Conservation (phyloP, 2,329 filamentous ascomycete genomes). For the Lecanicillium sp. region DNA sequence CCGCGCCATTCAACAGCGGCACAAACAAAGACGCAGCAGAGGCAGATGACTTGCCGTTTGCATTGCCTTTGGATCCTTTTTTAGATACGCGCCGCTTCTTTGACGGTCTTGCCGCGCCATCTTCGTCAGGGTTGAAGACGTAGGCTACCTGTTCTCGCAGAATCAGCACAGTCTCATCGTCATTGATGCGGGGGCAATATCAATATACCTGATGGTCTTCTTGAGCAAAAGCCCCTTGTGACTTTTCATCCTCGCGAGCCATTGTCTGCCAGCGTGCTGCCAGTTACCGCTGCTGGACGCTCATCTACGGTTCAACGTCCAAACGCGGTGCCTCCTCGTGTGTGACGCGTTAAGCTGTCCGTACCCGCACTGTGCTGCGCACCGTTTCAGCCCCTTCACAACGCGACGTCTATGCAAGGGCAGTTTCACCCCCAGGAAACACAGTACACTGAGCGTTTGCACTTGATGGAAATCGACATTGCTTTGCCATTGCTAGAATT, state of each 20-base stretch:
- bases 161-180: constrained; percentile 11
- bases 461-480: too few relatives aligned
- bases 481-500: too few relatives aligned
- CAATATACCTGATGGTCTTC: constrained; percentile 35
- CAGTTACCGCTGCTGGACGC: neutral
- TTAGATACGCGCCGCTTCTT: constrained; percentile 50
- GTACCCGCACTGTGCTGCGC: constrained; percentile 5
- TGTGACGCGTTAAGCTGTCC: constrained; percentile 6
- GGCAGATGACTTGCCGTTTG: neutral
- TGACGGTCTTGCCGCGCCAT: constrained; percentile 31
- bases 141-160: constrained; percentile 44
- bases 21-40: constrained; percentile 31
- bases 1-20: constrained; percentile 45
- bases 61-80: constrained; percentile 26
- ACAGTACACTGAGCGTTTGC: too few relatives aligned
- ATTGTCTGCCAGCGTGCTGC: constrained; percentile 1
- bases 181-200: neutral
- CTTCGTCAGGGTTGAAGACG: constrained; percentile 47
- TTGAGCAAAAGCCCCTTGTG: constrained; percentile 20
- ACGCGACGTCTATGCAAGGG: too few relatives aligned
- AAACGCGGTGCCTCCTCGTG: neutral
- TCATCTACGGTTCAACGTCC: neutral
- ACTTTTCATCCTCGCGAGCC: constrained; percentile 12
- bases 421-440: too few relatives aligned
- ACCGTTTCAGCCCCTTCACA: constrained; percentile 2